Base-by-base conservation (phyloP, 2,329 filamentous ascomycete species). In the Fusarium pseudocircinatum region DNA sequence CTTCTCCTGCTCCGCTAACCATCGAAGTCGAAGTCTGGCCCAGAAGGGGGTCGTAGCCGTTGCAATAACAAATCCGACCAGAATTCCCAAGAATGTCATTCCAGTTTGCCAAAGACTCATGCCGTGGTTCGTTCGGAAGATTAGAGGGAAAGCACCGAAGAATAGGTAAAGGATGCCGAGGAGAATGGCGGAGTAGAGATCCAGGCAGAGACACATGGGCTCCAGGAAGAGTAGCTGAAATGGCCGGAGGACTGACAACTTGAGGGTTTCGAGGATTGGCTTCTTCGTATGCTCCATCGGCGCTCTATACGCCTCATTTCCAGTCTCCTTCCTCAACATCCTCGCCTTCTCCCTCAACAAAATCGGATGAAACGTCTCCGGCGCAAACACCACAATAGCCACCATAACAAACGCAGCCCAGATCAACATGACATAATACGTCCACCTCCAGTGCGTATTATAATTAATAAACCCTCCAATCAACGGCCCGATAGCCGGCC, bases 101-200 rank as follows among this genome's bases (percentile, higher is more conserved):
- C 74, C 74, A 1, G 49, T 40, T 6, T 84, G 92, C 85, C 91
- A 95, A 6, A 94, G 84, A 44, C 88, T 89, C 83, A 96, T 94
- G 10, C 87, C 89, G 79, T 96, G 91, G 37, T 92, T 91, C 39
- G 87, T 88, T 30, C 86, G 81, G 78, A 97, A 97, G 13, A 97
- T 89, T n/a, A 96, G 83, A 5, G 91, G 88, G 72, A 96, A 96
- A 0, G 94, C 93, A 13, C 93, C 94, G 78, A 96, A 96, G 83
- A 96, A 96, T 8, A 96, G 88, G 79, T 97, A 97, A 2, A 97
- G 82, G 28, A 96, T 91, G 3, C 94, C 94, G 7, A 97, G 85
- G 14, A 97, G 84, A 52, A 97, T 88, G n/a, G 93, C 93, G 0
- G 93, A 94, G 75, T 94, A 93, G 16, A 95, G 82, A 79, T 93